phyloP scores from a whole-genome alignment of 2,329 filamentous ascomycete genomes.

The Aspergillus awamori region DNA sequence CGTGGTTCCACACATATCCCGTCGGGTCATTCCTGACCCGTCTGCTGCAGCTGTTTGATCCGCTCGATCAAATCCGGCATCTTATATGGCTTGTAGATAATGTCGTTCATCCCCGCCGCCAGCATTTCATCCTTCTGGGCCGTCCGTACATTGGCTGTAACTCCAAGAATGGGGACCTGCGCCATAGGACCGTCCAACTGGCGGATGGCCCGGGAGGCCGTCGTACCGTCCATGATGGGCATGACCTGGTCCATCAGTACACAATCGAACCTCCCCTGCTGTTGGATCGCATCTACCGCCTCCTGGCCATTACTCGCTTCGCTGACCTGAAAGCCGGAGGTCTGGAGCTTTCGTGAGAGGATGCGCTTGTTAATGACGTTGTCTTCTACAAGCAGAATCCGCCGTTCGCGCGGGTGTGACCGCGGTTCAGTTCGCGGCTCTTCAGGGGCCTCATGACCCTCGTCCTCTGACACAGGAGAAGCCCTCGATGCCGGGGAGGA shows the following conservation, averaged over 20 bases:
- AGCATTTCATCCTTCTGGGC: slow-evolving; percentile 74
- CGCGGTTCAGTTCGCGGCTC: background rate
- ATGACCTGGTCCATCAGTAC: slow-evolving; percentile 83
- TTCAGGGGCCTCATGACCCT: background rate
- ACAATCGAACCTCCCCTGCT: slow-evolving; percentile 54
- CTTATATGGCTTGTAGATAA: slow-evolving; percentile 80
- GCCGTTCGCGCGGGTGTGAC: background rate
- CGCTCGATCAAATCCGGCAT: slow-evolving; percentile 70
- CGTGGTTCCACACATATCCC: too few species aligned
- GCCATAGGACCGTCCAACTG: slow-evolving; percentile 60
- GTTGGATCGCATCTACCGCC: slow-evolving; percentile 45
- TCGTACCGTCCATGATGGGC: slow-evolving; percentile 81
- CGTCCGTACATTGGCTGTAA: slow-evolving; percentile 73
- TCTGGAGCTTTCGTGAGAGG: slow-evolving; percentile 39
- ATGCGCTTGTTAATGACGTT: slow-evolving; percentile 49
- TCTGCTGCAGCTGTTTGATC: slow-evolving; percentile 58
- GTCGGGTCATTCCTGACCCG: background rate
- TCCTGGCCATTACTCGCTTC: slow-evolving; percentile 46
- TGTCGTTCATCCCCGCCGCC: slow-evolving; percentile 73
- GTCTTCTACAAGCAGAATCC: slow-evolving; percentile 48
- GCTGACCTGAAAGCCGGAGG: slow-evolving; percentile 39
- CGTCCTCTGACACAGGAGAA: too few species aligned
- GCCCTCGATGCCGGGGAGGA: background rate
- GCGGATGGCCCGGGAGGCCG: slow-evolving; percentile 70
- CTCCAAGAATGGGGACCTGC: slow-evolving; percentile 39